Conservation (phyloP, 1,284 basidiomycete genomes). For the Entoloma clypeatum region DNA sequence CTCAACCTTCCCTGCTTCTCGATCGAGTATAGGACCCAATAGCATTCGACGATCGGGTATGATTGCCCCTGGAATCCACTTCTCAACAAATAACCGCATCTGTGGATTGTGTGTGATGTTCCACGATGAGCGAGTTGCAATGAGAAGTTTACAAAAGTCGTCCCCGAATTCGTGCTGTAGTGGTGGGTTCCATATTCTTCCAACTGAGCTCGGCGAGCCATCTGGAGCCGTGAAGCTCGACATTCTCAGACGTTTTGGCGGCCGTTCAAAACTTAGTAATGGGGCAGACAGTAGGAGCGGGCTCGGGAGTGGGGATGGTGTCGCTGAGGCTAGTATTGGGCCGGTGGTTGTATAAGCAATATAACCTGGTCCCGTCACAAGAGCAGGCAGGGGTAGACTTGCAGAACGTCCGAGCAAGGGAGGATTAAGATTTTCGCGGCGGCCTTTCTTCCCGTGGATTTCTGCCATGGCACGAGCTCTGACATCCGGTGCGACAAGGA, state of each 20-base stretch:
- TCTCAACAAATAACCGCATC: conserved; percentile 19
- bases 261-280: not conserved
- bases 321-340: not conserved
- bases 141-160: conserved; percentile 21
- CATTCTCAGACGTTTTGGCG: not conserved
- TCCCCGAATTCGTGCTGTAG: conserved; percentile 14
- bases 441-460: not conserved
- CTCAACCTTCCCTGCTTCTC: conserved; percentile 19
- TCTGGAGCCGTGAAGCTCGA: not conserved
- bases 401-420: not conserved
- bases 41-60: conserved; percentile 21
- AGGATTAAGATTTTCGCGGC: not conserved
- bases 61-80: conserved; percentile 22
- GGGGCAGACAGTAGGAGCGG: not conserved
- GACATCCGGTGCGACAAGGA: conserved; percentile 1
- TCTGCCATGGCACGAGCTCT: not conserved
- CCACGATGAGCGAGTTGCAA: conserved; percentile 20
- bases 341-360: no score
- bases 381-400: not conserved
- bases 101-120: conserved; percentile 24
- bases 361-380: conserved; percentile 1
- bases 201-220: not conserved
- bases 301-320: conserved; percentile 1
- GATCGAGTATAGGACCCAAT: conserved; percentile 21
- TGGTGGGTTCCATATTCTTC: conserved; percentile 3